A percentile compares a stretch with the other conserved stretches of the same genome.
Evolutionary conservation across 2,329 filamentous ascomycete species (phyloP).

Genomic region (Aspergillus ibericus): DNA sequence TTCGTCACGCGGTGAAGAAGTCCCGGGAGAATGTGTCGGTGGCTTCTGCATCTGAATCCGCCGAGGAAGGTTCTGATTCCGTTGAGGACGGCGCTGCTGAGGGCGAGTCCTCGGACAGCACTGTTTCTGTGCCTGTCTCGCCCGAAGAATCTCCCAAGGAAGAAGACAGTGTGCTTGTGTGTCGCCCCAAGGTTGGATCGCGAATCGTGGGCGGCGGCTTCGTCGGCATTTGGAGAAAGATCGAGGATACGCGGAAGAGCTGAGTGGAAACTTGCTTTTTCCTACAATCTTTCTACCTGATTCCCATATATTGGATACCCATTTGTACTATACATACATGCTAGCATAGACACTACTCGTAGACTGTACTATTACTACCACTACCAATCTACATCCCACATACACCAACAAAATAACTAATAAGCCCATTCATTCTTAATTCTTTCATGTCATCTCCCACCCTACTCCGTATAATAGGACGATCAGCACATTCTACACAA

Average conservation of each 20-base stretch:
- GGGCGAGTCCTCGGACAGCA: constrained; percentile 7
- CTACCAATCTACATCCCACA: background rate
- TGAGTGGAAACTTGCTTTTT: background rate
- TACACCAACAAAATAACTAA: too few species aligned
- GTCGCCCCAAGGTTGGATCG: constrained; percentile 53
- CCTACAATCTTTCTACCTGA: background rate
- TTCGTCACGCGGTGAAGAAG: constrained; percentile 43
- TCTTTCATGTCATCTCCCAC: too few species aligned
- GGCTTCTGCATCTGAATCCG: constrained; percentile 29
- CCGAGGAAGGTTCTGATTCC: constrained; percentile 10
- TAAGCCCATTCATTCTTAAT: too few species aligned
- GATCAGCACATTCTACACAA: too few species aligned
- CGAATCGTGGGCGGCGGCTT: constrained; percentile 53
- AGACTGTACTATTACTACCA: background rate
- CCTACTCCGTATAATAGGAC: too few species aligned
- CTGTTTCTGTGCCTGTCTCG: background rate
- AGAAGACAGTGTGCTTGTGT: constrained; percentile 48
- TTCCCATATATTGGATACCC: background rate
- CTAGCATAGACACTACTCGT: background rate
- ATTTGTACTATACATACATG: background rate
- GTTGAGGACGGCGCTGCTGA: constrained; percentile 9
- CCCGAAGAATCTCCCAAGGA: constrained; percentile 20
- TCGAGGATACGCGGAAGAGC: constrained; percentile 28
- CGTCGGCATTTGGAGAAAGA: constrained; percentile 51
- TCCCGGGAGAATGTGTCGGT: constrained; percentile 37